Base-by-base conservation (phyloP, 2,329 filamentous ascomycete species). In the Exophiala sp. region DNA sequence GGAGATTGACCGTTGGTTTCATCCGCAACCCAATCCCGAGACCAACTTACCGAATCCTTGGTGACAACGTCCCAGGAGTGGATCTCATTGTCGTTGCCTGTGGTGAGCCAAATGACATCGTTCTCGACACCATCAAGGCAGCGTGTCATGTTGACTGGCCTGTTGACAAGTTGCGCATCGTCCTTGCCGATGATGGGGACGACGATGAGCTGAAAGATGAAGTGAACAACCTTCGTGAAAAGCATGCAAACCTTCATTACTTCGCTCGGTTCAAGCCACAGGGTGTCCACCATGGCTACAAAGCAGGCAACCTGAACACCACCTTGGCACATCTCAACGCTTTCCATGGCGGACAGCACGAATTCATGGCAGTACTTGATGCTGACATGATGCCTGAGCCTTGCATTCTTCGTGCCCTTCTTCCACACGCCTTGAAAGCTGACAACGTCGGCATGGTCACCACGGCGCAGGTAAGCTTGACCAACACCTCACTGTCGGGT, bases 311-410 rank as follows among this genome's bases (percentile, higher is more conserved):
- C 40, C 52, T 70, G 30, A 83, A 82, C 64, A 71, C 6, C 65
- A 68, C 43, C 29, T 29, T 53, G 8, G 23, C 23, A 21, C 43
- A 21, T 29, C 38, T 53, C 16, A 37, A 41, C 11, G 58, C 65
- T 10, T 65, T 80, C 13, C 73, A 74, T 1, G 76, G 75, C 13
- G 78, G 77, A 11, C 68, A 75, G 9, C 70, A 70, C 38, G 70
- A 77, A 57, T 82, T 72, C 62, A 75, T 83, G 62, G 80, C 79
- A n/a, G 77, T 77, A 32, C 67, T 85, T 27, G 81, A 85, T 61
- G 81, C 80, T 16, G 81, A 85, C 61, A 84, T 85, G 81, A 66
- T 71, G 14, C 65, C 68, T 1, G 52, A 63, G 32, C 58, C 62
- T 0, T 57, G 66, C 2, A 68, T 67, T 42, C 62, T 71, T 4